A percentile compares a stretch with the other conserved stretches of the same genome.
phyloP scores from a whole-genome alignment of 768 basidiomycete genomes.

The Albatrellus ellisii region DNA sequence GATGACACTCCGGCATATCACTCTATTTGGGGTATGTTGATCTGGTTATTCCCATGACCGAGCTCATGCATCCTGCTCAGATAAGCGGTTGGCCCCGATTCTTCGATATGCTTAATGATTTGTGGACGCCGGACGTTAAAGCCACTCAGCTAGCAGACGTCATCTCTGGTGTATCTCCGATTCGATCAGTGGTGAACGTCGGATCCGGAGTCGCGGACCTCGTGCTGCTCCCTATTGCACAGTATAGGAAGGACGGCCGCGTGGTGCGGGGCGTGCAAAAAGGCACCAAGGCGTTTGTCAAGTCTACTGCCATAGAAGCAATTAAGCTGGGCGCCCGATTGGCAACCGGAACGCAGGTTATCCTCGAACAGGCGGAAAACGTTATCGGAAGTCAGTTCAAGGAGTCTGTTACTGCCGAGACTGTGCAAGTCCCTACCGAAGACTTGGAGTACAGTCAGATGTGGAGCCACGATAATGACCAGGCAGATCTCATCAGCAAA shows the following conservation, averaged over 20 bases:
- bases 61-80: slow-evolving; percentile 26
- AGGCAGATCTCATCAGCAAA: slow-evolving; percentile 56
- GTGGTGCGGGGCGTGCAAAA: slow-evolving; percentile 88
- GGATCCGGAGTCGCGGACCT: slow-evolving; percentile 96
- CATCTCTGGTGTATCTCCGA: slow-evolving; percentile 91
- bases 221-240: slow-evolving; percentile 88
- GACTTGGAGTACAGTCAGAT: slow-evolving; percentile 18
- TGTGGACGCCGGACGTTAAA: slow-evolving; percentile 99
- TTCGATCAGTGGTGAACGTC: slow-evolving; percentile 93
- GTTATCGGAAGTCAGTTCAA: slow-evolving; percentile 76
- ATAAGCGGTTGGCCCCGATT: slow-evolving; percentile 86
- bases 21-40: slow-evolving; percentile 68
- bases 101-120: slow-evolving; percentile 86
- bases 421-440: slow-evolving; percentile 29
- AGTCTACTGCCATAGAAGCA: slow-evolving; percentile 90
- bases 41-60: background rate
- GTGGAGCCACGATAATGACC: slow-evolving; percentile 31
- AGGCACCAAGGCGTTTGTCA: slow-evolving; percentile 86
- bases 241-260: slow-evolving; percentile 94
- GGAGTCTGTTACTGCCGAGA: slow-evolving; percentile 51
- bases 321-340: slow-evolving; percentile 88
- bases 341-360: slow-evolving; percentile 96
- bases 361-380: slow-evolving; percentile 88
- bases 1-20: slow-evolving; percentile 93
- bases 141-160: slow-evolving; percentile 96